These are phyloP conservation scores for Diplogelasinospora grovesii DNA, from an alignment of 495 filamentous ascomycete species.

Conservation along the genomic window DNA sequence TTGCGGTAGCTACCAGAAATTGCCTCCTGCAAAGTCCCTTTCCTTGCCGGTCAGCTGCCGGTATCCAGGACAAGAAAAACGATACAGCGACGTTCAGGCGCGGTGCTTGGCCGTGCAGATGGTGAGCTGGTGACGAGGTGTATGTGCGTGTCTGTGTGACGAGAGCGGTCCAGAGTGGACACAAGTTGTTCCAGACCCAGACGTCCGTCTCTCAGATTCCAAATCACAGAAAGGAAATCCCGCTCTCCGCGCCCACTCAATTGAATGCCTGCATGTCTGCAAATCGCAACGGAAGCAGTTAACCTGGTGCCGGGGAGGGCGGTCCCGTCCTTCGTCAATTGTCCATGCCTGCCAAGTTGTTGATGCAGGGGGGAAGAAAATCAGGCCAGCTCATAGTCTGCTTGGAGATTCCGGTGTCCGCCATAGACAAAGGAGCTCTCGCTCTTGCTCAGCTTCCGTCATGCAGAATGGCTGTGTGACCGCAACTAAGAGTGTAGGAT, in stretches of 20 bases:
- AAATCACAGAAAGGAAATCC: constrained; percentile 17
- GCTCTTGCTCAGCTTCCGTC: constrained; percentile 1
- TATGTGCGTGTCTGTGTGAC: constrained; percentile 5
- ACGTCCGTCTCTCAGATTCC: too few relatives aligned
- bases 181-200: neutral
- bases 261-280: constrained; percentile 14
- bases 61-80: neutral
- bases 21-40: neutral
- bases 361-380: neutral
- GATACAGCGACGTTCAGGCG: neutral
- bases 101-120: neutral
- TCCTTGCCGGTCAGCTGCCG: neutral
- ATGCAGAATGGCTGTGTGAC: neutral
- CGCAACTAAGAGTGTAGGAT: neutral
- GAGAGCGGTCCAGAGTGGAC: constrained; percentile 11
- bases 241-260: constrained; percentile 15
- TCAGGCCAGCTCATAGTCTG: too few relatives aligned
- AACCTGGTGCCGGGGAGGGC: constrained; percentile 9
- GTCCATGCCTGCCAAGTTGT: constrained; percentile 9
- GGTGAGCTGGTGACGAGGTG: neutral
- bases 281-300: constrained; percentile 12
- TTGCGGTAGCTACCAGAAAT: too few relatives aligned
- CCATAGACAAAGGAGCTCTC: too few relatives aligned
- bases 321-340: constrained; percentile 8
- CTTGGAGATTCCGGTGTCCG: too few relatives aligned